Conservation (phyloP, 2,329 filamentous ascomycete genomes). For the Penicillium vulpinum region DNA sequence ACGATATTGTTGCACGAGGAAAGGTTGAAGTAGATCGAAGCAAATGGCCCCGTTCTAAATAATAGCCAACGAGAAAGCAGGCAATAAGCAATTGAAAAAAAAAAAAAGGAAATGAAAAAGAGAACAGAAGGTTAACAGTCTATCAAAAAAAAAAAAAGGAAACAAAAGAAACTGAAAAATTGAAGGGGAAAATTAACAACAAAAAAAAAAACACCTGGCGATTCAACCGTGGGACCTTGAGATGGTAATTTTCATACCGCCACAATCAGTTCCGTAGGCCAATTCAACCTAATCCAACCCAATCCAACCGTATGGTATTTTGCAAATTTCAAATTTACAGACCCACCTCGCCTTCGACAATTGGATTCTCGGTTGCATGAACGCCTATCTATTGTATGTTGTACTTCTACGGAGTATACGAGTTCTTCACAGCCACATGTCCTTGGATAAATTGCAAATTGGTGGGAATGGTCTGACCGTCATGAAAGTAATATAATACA, state of each 20-base stretch:
- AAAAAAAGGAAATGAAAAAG: conserved; percentile 7
- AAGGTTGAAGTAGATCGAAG: conserved; percentile 4
- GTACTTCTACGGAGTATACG: background rate
- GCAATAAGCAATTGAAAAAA: conserved; percentile 11
- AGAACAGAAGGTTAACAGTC: conserved; percentile 7
- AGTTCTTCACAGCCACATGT: background rate
- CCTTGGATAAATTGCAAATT: background rate
- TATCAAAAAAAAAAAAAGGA: conserved; percentile 6
- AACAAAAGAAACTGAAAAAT: conserved; percentile 8
- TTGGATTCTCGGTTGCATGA: conserved; percentile 1
- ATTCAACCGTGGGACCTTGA: background rate
- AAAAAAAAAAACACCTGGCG: conserved; percentile 7
- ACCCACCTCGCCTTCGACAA: background rate
- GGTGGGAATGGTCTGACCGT: background rate
- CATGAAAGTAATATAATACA: background rate
- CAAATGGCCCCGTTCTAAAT: conserved; percentile 3
- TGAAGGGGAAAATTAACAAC: conserved; percentile 7
- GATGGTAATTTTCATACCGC: conserved; percentile 18
- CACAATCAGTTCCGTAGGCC: too few relatives aligned
- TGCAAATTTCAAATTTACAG: conserved; percentile 1
- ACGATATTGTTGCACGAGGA: conserved; percentile 3
- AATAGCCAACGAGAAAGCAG: conserved; percentile 13
- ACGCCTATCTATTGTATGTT: background rate
- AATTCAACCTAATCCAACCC: background rate
- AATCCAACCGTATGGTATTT: background rate